Evolutionary conservation across 2,329 filamentous ascomycete species (phyloP).

Genomic region (Didymella sp.): DNA sequence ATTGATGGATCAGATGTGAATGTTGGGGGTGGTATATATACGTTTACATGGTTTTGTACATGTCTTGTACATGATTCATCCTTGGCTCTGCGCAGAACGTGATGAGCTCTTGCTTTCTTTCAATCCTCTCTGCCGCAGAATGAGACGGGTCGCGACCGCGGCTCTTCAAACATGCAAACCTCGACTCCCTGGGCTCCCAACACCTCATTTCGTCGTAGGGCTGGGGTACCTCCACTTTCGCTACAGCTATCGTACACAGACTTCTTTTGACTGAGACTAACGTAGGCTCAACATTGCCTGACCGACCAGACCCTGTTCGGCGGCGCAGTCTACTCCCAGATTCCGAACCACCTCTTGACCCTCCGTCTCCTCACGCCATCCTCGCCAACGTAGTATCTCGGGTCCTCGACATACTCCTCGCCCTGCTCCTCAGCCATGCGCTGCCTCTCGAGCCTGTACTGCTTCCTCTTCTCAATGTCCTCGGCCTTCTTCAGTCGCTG

Average conservation of each 20-base stretch:
- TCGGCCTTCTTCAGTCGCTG: constrained; percentile 76
- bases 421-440: constrained; percentile 44
- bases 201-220: background rate
- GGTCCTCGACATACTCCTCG: constrained; percentile 47
- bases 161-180: background rate
- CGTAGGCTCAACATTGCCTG: too few species aligned
- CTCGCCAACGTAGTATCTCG: constrained; percentile 48
- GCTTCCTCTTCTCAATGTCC: constrained; percentile 84
- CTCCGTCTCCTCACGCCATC: constrained; percentile 58
- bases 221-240: background rate
- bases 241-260: constrained; percentile 10
- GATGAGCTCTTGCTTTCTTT: background rate
- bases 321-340: constrained; percentile 65
- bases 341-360: constrained; percentile 82
- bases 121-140: background rate
- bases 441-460: constrained; percentile 72
- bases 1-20: constrained; percentile 16
- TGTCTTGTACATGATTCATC: constrained; percentile 1
- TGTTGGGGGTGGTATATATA: constrained; percentile 11
- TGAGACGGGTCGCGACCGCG: background rate
- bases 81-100: background rate
- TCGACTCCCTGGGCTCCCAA: background rate
- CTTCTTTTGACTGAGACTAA: too few species aligned
- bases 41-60: constrained; percentile 18
- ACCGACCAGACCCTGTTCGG: too few species aligned